Evolutionary conservation across 148 eudicot genomes (phyloP).

Genomic region (Bassia scoparia): DNA sequence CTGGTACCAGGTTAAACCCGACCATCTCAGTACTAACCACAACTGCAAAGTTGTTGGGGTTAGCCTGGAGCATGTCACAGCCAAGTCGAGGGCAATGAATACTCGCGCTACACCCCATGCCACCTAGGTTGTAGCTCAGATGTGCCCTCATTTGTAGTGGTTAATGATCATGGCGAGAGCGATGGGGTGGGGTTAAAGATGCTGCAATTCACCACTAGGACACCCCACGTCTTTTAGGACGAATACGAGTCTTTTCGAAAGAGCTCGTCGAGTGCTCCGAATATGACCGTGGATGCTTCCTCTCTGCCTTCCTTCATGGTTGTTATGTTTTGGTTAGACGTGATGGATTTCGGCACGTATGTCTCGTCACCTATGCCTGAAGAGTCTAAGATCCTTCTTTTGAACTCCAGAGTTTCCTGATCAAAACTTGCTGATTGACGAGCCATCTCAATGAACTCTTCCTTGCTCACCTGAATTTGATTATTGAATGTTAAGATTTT

Average conservation of each 20-base stretch:
- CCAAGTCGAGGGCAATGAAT: slow-evolving; percentile 74
- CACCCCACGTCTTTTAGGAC: slow-evolving; percentile 87
- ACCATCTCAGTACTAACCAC: slow-evolving; percentile 96
- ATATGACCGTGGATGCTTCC: slow-evolving; percentile 78
- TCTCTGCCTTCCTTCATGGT: slow-evolving; percentile 92
- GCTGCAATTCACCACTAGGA: slow-evolving; percentile 97
- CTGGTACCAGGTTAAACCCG: too few species aligned
- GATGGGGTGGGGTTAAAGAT: slow-evolving; percentile 97
- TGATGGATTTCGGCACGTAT: slow-evolving; percentile 64
- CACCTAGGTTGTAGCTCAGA: slow-evolving; percentile 91
- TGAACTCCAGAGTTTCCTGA: slow-evolving; percentile 62
- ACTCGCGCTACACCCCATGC: slow-evolving; percentile 98
- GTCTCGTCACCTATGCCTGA: slow-evolving; percentile 91
- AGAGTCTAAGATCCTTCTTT: slow-evolving; percentile 53
- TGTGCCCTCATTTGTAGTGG: slow-evolving; percentile 96
- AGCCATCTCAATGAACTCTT: slow-evolving; percentile 68
- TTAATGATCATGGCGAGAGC: slow-evolving; percentile 95
- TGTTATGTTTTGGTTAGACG: slow-evolving; percentile 43
- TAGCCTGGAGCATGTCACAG: slow-evolving; percentile 89
- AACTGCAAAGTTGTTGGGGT: slow-evolving; percentile 80
- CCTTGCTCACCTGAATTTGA: slow-evolving; percentile 54
- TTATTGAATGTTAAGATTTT: not conserved
- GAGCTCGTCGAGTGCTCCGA: slow-evolving; percentile 91
- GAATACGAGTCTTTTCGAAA: slow-evolving; percentile 64
- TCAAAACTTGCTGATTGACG: slow-evolving; percentile 80